A percentile compares a stretch with the other conserved stretches of the same genome.
Evolutionary conservation across 1,284 basidiomycete genomes (phyloP).

Genomic region (Mycosarcoma mackinlayi): DNA sequence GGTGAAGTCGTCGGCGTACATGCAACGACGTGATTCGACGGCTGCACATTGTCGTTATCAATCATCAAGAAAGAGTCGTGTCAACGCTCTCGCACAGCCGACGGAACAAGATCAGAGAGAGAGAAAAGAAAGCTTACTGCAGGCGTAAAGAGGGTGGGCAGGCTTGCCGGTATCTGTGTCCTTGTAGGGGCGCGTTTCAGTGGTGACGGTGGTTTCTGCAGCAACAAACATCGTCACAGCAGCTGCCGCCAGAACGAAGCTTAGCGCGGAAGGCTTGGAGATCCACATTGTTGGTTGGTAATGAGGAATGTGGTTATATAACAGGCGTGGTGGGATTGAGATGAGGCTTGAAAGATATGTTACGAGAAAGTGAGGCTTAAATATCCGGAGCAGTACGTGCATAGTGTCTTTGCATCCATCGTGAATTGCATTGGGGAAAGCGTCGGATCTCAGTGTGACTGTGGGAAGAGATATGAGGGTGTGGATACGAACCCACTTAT

Average conservation of each 20-base stretch:
- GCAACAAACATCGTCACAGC: not conserved
- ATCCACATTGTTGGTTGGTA: not conserved
- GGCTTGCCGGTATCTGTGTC: not conserved
- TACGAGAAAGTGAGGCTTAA: not conserved
- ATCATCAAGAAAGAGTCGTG: not conserved
- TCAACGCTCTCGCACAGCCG: not conserved
- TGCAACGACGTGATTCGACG: not conserved
- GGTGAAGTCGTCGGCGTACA: slow-evolving; percentile 1
- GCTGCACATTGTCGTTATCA: not conserved
- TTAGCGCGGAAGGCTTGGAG: not conserved
- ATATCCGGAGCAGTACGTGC: too few species aligned
- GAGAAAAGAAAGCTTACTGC: slow-evolving; percentile 1
- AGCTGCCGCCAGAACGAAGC: not conserved
- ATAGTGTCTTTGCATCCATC: too few species aligned
- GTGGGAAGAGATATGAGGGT: too few species aligned
- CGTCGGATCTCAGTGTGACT: too few species aligned
- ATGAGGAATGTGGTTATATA: too few species aligned
- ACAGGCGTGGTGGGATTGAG: too few species aligned
- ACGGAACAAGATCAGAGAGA: not conserved
- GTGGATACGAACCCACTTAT: too few species aligned
- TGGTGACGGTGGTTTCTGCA: not conserved
- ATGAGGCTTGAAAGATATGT: too few species aligned
- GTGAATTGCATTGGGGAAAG: too few species aligned
- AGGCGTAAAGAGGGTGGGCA: not conserved
- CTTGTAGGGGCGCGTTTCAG: not conserved